Evolutionary conservation across 2,329 filamentous ascomycete genomes (phyloP), one percentile per base, ranked within the genome.

Genomic region (Aciculosporium take): DNA sequence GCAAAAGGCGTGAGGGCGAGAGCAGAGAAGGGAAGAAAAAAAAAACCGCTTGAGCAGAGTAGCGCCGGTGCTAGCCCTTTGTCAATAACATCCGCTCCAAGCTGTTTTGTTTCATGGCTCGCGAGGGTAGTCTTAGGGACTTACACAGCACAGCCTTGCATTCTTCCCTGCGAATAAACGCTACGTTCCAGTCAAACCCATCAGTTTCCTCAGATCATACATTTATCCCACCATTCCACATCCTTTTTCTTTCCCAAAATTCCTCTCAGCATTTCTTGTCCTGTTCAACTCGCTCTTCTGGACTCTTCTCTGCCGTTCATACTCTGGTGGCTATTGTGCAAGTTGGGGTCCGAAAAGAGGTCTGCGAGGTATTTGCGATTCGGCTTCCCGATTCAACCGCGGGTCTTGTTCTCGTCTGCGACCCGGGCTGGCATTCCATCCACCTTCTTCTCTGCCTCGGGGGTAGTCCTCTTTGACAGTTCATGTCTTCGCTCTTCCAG

Each of bases 211-310:
- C 52, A 48, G 51, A 55, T 53, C 54, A 55, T 63, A 63, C 60
- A 61, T 61, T 50, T 62, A 63, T 61, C 56, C 57, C 57, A 56
- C 57, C 58, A 62, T 62, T 63, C 60, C 61, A 61, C 60, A 53
- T 49, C 56, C 53, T 56, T 55, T n/a, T n/a, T n/a, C n/a, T n/a
- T n/a, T n/a, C n/a, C n/a, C n/a, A 56, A 63, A 45, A 65, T 64
- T 64, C 61, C 62, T 64, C 48, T 51, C 60, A 62, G 51, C 62
- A 64, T 64, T 61, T 62, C 60, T 64, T 55, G 55, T 57, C 53
- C 54, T 57, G 51, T 54, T 52, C 52, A 55, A 52, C 53, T 53
- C 54, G 51, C 55, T 54, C 51, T 53, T 56, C 38, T n/a, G n/a
- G n/a, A n/a, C 34, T 46, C 37, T 35, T 42, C 47, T 29, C 39